phyloP scores from a whole-genome alignment of 352 stramenopile species.

The Hyaloperonospora brassicae region DNA sequence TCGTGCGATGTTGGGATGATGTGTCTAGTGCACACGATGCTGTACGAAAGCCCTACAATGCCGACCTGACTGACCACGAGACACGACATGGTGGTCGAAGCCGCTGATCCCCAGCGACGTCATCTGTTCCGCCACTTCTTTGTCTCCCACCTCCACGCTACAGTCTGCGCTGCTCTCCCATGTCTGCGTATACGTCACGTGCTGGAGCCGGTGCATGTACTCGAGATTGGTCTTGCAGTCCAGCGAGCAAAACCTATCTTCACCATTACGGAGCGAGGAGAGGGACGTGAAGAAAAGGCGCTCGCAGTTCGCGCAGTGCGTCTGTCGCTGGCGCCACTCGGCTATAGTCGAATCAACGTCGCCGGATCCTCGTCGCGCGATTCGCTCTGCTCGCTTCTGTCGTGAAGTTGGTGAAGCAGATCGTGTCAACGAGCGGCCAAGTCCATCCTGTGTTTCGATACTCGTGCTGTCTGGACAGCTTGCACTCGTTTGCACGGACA shows the following conservation, averaged over 20 bases:
- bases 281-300: slow-evolving; percentile 19
- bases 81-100: no score
- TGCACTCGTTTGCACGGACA: not conserved
- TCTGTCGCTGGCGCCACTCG: slow-evolving; percentile 13
- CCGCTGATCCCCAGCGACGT: no score
- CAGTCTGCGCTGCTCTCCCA: no score
- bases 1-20: no score
- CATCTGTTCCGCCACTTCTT: no score
- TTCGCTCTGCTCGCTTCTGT: not conserved
- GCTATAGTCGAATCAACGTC: not conserved
- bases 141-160: no score
- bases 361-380: not conserved
- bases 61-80: no score
- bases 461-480: slow-evolving; percentile 7
- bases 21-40: no score
- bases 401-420: no score
- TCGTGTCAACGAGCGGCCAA: no score
- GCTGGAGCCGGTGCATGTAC: slow-evolving; percentile 18
- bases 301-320: slow-evolving; percentile 15
- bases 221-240: slow-evolving; percentile 38
- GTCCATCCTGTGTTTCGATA: slow-evolving; percentile 12
- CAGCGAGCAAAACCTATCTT: slow-evolving; percentile 31
- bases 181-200: slow-evolving; percentile 14
- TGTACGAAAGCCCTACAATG: no score
- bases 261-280: slow-evolving; percentile 4